A percentile compares a stretch with the other conserved stretches of the same genome.
Conservation (phyloP, 2,329 filamentous ascomycete genomes). For the Fusarium verrucosum region DNA sequence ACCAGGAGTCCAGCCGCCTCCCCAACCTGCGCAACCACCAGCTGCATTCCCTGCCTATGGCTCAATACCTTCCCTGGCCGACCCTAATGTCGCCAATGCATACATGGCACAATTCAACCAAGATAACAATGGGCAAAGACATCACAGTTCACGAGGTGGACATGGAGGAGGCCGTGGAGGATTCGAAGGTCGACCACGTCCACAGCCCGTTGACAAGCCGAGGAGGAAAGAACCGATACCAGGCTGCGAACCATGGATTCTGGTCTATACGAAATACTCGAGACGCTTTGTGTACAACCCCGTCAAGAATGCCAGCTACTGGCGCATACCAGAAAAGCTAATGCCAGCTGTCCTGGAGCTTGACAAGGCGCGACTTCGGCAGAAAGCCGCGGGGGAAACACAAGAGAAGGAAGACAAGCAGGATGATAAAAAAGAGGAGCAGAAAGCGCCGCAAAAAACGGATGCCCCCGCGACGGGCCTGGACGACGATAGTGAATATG, state of each 20-base stretch:
- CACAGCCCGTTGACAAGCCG: constrained; percentile 81
- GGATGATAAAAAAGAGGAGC: not conserved
- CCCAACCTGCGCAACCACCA: constrained; percentile 43
- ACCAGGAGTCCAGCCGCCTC: constrained; percentile 57
- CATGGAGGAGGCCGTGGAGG: constrained; percentile 55
- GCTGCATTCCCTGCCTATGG: constrained; percentile 43
- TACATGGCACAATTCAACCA: constrained; percentile 65
- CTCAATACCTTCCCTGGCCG: constrained; percentile 55
- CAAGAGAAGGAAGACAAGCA: constrained; percentile 2
- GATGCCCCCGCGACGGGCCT: constrained; percentile 15
- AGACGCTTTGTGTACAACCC: constrained; percentile 91
- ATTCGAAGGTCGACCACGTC: constrained; percentile 67
- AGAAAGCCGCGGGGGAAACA: constrained; percentile 58
- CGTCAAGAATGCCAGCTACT: constrained; percentile 87
- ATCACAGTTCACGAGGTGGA: constrained; percentile 45
- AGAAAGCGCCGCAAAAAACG: not conserved
- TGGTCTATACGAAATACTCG: constrained; percentile 92
- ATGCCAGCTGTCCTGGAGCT: constrained; percentile 78
- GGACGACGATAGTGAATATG: constrained; percentile 71
- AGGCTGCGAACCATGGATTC: constrained; percentile 83
- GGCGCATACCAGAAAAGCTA: constrained; percentile 91
- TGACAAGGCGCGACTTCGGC: constrained; percentile 75
- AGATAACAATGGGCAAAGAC: constrained; percentile 50
- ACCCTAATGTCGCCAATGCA: constrained; percentile 67
- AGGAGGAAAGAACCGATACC: constrained; percentile 82